These are phyloP conservation scores for Podosphaera aphanis DNA, from an alignment of 2,329 filamentous ascomycete genomes.

Conservation along the genomic window DNA sequence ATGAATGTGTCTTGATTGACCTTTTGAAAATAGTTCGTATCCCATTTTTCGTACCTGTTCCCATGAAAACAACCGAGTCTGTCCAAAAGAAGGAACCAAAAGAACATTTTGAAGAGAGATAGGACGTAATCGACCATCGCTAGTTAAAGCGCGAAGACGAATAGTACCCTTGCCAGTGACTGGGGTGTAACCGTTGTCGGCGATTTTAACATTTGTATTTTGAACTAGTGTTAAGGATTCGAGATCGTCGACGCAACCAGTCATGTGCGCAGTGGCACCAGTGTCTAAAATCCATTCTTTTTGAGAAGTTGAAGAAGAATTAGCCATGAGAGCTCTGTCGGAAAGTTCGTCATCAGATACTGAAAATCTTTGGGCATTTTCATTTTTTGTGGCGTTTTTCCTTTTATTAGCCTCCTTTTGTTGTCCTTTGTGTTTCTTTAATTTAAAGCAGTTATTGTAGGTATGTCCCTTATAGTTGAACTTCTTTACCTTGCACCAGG, in stretches of 20 bases:
- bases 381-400: background rate
- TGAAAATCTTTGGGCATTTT: background rate
- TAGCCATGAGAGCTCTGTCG: background rate
- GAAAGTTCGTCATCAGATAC: background rate
- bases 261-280: background rate
- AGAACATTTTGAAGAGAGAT: background rate
- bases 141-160: background rate
- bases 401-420: background rate
- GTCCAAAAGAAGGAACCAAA: background rate
- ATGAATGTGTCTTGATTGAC: background rate
- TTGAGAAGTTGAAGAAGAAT: background rate
- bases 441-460: background rate
- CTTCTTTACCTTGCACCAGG: background rate
- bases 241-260: background rate
- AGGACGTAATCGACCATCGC: background rate
- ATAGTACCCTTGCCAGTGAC: background rate
- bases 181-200: background rate
- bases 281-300: background rate
- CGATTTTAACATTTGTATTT: background rate
- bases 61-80: constrained; percentile 1
- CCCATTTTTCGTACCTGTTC: background rate
- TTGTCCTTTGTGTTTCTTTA: background rate
- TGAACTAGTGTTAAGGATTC: background rate
- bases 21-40: background rate
- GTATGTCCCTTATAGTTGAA: background rate